These are phyloP conservation scores for Jackrogersella multiformis DNA, from an alignment of 495 filamentous ascomycete species.

Conservation along the genomic window DNA sequence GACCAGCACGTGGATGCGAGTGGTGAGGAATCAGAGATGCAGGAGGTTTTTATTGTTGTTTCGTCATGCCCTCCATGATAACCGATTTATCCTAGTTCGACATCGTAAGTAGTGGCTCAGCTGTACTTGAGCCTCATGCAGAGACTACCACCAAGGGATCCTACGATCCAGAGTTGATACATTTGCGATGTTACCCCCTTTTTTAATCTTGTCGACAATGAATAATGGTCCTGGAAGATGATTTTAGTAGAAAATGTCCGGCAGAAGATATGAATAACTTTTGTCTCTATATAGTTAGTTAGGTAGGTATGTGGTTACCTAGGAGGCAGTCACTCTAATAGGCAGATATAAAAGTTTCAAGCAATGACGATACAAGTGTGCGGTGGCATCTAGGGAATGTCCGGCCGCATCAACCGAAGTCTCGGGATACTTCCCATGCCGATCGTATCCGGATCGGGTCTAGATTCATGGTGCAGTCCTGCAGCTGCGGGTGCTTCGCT, in stretches of 20 bases:
- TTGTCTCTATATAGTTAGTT: no score
- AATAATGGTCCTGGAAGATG: no score
- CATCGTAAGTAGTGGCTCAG: conserved; percentile 4
- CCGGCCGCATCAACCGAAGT: conserved; percentile 14
- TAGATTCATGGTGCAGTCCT: conserved; percentile 10
- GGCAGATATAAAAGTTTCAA: no score
- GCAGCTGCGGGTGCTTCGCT: conserved; percentile 30
- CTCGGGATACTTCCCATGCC: conserved; percentile 24
- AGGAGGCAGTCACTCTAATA: background rate
- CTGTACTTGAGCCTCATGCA: conserved; percentile 21
- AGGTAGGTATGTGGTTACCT: background rate
- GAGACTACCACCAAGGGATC: conserved; percentile 4
- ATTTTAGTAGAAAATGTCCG: no score
- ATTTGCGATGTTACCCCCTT: conserved; percentile 4
- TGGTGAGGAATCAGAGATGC: conserved; percentile 5
- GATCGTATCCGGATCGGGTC: conserved; percentile 20
- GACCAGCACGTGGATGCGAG: background rate
- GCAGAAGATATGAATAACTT: no score
- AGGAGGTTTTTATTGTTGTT: background rate
- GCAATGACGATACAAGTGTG: background rate
- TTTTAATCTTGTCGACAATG: no score
- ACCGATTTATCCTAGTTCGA: background rate
- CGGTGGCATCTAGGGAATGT: background rate
- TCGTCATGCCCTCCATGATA: background rate
- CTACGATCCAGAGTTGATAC: conserved; percentile 2